phyloP scores from a whole-genome alignment of 2,329 filamentous ascomycete genomes.

The Cytospora mali region DNA sequence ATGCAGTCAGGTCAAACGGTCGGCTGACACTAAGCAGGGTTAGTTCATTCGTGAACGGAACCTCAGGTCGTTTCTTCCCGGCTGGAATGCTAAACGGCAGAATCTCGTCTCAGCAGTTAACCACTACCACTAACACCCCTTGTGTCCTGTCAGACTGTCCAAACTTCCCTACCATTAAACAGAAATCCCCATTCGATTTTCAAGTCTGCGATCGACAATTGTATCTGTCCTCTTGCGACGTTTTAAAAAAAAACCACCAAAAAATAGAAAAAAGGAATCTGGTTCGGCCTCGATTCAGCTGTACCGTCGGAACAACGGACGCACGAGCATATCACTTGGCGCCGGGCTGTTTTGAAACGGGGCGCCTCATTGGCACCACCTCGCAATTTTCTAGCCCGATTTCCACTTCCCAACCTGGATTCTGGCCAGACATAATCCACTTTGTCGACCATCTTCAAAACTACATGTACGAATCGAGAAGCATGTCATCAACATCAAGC shows the following conservation, averaged over 20 bases:
- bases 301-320: constrained; percentile 11
- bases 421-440: constrained; percentile 17
- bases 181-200: constrained; percentile 2
- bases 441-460: constrained; percentile 17
- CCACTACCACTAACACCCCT: not conserved
- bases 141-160: constrained; percentile 3
- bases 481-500: constrained; percentile 64
- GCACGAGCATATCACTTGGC: constrained; percentile 20
- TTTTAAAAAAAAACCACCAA: not conserved
- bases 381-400: constrained; percentile 28
- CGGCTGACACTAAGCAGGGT: constrained; percentile 21
- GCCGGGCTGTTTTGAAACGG: constrained; percentile 21
- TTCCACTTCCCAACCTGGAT: constrained; percentile 25
- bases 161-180: constrained; percentile 9
- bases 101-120: constrained; percentile 1
- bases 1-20: constrained; percentile 21
- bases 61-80: constrained; percentile 11
- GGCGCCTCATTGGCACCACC: constrained; percentile 22
- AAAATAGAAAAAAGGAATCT: not conserved
- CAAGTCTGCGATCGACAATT: constrained; percentile 4
- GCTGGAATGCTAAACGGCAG: constrained; percentile 17
- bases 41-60: constrained; percentile 21
- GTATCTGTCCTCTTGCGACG: not conserved
- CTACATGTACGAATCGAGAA: constrained; percentile 37
- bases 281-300: not conserved